Conservation (phyloP, 306 rosid species). For the Fagus sylvatica region DNA sequence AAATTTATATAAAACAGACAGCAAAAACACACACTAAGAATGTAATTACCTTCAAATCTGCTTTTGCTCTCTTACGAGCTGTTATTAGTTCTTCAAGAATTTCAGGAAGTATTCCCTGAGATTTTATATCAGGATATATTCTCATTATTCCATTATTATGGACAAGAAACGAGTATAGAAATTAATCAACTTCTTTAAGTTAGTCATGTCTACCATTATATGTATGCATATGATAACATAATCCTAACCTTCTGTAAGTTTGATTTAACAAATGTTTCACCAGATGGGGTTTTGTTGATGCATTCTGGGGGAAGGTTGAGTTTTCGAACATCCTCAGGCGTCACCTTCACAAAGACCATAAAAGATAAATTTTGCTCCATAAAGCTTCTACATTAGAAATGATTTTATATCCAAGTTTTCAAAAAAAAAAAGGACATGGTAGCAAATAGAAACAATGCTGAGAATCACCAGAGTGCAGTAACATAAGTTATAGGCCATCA, state of each 20-base stretch:
- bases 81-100: constrained; percentile 90
- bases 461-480: constrained; percentile 92
- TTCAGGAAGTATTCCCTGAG: constrained; percentile 98
- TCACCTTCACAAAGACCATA: constrained; percentile 56
- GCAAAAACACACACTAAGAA: constrained; percentile 13
- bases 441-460: constrained; percentile 20
- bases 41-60: constrained; percentile 75
- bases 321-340: constrained; percentile 69
- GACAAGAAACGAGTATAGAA: constrained; percentile 11
- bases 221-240: not conserved
- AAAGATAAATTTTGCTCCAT: constrained; percentile 10
- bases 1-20: not conserved
- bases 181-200: constrained; percentile 21
- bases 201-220: not conserved
- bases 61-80: constrained; percentile 97
- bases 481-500: constrained; percentile 99
- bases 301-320: constrained; percentile 82
- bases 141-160: constrained; percentile 14
- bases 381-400: not conserved
- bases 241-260: constrained; percentile 71
- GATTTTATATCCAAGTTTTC: constrained; percentile 5
- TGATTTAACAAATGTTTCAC: constrained; percentile 87
- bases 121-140: constrained; percentile 17
- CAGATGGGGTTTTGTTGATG: constrained; percentile 90
- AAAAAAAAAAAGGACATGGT: not conserved